Evolutionary conservation across 2,329 filamentous ascomycete genomes (phyloP).

Genomic region (Seiridium unicorne): DNA sequence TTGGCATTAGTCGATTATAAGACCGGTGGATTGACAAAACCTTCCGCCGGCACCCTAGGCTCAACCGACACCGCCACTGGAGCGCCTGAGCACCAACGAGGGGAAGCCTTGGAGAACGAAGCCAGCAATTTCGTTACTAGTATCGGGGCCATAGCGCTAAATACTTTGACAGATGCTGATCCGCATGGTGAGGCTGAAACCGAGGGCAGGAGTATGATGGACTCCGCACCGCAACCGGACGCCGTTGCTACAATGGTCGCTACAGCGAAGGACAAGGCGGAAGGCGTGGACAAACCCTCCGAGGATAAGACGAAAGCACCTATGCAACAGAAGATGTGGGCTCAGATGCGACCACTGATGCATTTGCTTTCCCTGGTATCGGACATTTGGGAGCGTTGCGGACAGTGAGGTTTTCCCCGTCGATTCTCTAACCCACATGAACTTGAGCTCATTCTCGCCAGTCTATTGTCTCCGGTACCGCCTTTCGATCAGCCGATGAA

Average conservation of each 20-base stretch:
- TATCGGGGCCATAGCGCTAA: slow-evolving; percentile 47
- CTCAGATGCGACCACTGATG: slow-evolving; percentile 8
- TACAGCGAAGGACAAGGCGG: slow-evolving; percentile 11
- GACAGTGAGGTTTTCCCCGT: slow-evolving; percentile 15
- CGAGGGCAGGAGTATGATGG: background rate
- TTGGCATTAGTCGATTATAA: slow-evolving; percentile 54
- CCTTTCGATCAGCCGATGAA: background rate
- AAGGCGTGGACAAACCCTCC: slow-evolving; percentile 9
- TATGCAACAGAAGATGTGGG: slow-evolving; percentile 10
- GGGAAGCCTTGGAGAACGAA: slow-evolving; percentile 32
- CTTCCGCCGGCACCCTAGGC: slow-evolving; percentile 58
- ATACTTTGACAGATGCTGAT: slow-evolving; percentile 33
- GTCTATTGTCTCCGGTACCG: background rate
- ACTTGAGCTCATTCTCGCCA: background rate
- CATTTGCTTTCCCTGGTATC: slow-evolving; percentile 18
- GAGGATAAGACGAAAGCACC: slow-evolving; percentile 13
- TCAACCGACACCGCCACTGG: slow-evolving; percentile 61
- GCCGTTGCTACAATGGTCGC: slow-evolving; percentile 8
- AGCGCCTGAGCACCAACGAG: slow-evolving; percentile 62
- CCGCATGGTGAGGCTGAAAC: background rate
- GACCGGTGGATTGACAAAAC: slow-evolving; percentile 61
- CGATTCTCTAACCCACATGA: background rate
- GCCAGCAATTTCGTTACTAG: slow-evolving; percentile 54
- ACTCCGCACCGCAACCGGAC: background rate
- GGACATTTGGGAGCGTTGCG: slow-evolving; percentile 22